Conservation (phyloP, 73 alveolate species). For the Effrenium voratum region DNA sequence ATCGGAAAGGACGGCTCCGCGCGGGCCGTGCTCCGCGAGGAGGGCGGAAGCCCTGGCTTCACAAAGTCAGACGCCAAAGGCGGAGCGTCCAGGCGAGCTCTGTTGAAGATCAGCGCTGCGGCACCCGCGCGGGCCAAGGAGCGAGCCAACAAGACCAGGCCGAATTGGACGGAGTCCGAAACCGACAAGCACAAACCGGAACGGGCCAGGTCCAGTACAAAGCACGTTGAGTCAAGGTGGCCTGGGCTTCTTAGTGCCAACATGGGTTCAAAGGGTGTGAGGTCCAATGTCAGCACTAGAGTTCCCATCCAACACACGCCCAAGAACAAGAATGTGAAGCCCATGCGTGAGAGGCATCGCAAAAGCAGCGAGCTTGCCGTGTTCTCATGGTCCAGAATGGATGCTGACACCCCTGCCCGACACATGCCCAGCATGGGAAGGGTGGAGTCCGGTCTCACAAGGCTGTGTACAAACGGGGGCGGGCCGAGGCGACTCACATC, state of each 20-base stretch:
- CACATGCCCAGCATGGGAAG: background rate
- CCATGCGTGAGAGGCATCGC: background rate
- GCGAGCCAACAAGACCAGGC: background rate
- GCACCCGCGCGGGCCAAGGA: background rate
- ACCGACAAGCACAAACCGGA: background rate
- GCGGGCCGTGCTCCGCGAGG: background rate
- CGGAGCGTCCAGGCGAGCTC: background rate
- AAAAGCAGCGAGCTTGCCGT: background rate
- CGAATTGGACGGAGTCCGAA: background rate
- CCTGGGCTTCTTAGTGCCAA: background rate
- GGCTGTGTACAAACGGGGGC: background rate
- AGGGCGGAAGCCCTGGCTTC: background rate
- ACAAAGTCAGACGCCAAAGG: background rate
- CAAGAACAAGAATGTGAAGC: background rate
- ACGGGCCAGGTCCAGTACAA: constrained; percentile 4
- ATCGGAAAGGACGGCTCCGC: background rate
- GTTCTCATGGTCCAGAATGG: background rate
- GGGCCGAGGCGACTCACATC: background rate
- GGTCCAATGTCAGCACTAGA: background rate
- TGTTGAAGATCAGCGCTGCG: background rate
- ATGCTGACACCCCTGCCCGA: background rate
- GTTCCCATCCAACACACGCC: background rate
- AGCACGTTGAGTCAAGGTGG: background rate
- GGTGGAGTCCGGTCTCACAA: background rate
- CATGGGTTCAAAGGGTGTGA: background rate